phyloP scores from a whole-genome alignment of 164 flowering plant genomes.

The Macadamia integrifolia region DNA sequence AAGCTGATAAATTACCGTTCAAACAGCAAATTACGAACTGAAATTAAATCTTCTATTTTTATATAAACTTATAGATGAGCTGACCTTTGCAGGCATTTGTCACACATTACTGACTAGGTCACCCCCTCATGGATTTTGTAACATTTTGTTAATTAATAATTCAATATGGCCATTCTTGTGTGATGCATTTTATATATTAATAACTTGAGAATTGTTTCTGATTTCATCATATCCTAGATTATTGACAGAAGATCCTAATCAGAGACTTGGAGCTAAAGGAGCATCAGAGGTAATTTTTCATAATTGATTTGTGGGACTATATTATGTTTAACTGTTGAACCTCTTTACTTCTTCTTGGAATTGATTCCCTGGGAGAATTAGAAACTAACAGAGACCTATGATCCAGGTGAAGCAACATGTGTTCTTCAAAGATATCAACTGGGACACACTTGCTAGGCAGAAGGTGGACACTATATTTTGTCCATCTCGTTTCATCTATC shows the following conservation, averaged over 20 bases:
- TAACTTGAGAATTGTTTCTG: background rate
- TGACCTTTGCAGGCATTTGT: background rate
- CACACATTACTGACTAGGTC: background rate
- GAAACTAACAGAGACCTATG: slow-evolving; percentile 5
- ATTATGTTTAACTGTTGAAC: background rate
- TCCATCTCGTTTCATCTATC: background rate
- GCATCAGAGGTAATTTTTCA: slow-evolving; percentile 71
- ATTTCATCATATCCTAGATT: slow-evolving; percentile 39
- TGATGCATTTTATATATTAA: background rate
- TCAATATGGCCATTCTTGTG: background rate
- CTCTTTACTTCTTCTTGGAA: background rate
- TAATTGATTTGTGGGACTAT: background rate
- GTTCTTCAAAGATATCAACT: slow-evolving; percentile 91
- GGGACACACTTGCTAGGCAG: slow-evolving; percentile 98
- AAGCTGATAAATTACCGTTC: background rate
- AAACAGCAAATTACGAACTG: background rate
- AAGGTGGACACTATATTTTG: slow-evolving; percentile 46
- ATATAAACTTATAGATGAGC: background rate
- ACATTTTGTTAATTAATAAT: background rate
- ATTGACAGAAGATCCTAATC: slow-evolving; percentile 91
- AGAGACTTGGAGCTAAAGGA: slow-evolving; percentile 94
- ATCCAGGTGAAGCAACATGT: slow-evolving; percentile 89
- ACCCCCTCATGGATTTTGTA: background rate
- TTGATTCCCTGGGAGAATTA: background rate
- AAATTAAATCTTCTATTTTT: background rate